phyloP scores from a whole-genome alignment of 2,329 filamentous ascomycete genomes.

The Clathrospora elynae region DNA sequence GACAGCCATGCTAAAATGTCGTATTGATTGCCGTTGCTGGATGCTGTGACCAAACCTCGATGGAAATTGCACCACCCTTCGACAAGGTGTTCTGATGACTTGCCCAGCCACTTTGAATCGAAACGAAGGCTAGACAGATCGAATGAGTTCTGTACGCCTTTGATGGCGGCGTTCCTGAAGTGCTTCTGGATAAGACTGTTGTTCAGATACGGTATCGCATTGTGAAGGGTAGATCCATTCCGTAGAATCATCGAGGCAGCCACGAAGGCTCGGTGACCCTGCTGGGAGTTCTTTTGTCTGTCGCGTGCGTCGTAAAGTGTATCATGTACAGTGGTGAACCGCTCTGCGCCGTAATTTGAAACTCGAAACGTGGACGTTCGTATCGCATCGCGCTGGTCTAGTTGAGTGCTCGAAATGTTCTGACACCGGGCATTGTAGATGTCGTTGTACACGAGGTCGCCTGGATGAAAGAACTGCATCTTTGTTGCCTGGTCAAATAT shows the following conservation, averaged over 20 bases:
- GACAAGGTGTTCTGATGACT: slow-evolving; percentile 11
- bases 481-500: slow-evolving; percentile 34
- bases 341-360: slow-evolving; percentile 42
- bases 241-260: slow-evolving; percentile 26
- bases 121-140: slow-evolving; percentile 17
- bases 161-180: slow-evolving; percentile 8
- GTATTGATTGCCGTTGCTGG: slow-evolving; percentile 18
- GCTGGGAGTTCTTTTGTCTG: neutral
- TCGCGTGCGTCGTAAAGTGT: slow-evolving; percentile 27
- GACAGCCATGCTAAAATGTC: slow-evolving; percentile 34
- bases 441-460: slow-evolving; percentile 4
- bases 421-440: slow-evolving; percentile 1
- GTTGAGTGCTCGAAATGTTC: slow-evolving; percentile 14
- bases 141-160: slow-evolving; percentile 2
- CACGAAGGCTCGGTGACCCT: slow-evolving; percentile 19
- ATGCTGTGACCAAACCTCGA: slow-evolving; percentile 3
- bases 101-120: slow-evolving; percentile 29
- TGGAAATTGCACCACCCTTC: slow-evolving; percentile 34
- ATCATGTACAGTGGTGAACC: slow-evolving; percentile 29
- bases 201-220: slow-evolving; percentile 8
- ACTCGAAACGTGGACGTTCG: slow-evolving; percentile 38
- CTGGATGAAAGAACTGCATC: slow-evolving; percentile 23
- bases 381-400: slow-evolving; percentile 37
- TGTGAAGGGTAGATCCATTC: slow-evolving; percentile 17
- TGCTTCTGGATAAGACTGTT: slow-evolving; percentile 8